Evolutionary conservation across 331 rosid genomes (phyloP).

Genomic region (Telfairia occidentalis): DNA sequence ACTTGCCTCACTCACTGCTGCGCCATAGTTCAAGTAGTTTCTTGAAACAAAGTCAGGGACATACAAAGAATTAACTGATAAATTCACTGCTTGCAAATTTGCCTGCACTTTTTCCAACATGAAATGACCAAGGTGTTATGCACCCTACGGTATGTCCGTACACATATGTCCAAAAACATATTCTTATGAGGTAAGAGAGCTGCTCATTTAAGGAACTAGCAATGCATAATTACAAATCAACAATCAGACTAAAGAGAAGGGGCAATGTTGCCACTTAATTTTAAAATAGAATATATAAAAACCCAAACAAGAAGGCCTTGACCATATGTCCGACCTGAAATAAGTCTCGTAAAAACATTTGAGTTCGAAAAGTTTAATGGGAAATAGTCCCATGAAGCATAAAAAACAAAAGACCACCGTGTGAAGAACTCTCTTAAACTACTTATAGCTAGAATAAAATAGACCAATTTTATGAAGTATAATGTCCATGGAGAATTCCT

Average conservation of each 20-base stretch:
- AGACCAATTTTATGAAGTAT: background rate
- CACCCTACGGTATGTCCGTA: background rate
- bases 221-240: background rate
- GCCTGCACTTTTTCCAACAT: slow-evolving; percentile 43
- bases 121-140: slow-evolving; percentile 9
- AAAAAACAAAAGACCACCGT: background rate
- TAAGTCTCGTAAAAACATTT: background rate
- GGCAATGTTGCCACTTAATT: background rate
- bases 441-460: background rate
- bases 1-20: slow-evolving; percentile 82
- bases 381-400: background rate
- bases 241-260: background rate
- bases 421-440: background rate
- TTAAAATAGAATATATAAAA: background rate
- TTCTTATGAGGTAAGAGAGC: background rate
- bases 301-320: background rate
- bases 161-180: background rate
- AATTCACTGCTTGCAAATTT: slow-evolving; percentile 44
- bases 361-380: background rate
- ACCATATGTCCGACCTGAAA: background rate
- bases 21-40: slow-evolving; percentile 65
- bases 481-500: background rate
- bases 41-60: slow-evolving; percentile 35
- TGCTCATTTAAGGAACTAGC: background rate
- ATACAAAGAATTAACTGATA: slow-evolving; percentile 55